Conservation (phyloP, 192 early-diverging fungal species). For the Funneliformis geosporum region DNA sequence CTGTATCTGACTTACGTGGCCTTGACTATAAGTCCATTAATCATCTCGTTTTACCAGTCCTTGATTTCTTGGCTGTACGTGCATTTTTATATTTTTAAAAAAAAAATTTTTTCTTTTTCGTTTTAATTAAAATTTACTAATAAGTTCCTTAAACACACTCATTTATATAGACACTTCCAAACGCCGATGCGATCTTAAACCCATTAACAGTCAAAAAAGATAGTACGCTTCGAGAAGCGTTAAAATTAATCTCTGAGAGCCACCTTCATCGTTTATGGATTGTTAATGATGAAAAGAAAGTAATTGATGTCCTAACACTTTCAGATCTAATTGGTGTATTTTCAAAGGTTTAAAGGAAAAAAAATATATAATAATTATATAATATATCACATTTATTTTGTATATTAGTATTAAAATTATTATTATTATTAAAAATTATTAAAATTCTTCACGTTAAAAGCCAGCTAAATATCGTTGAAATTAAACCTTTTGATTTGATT, state of each 20-base stretch:
- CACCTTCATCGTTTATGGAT: constrained; percentile 66
- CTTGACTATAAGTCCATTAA: constrained; percentile 47
- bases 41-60: constrained; percentile 46
- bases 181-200: not conserved
- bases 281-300: constrained; percentile 40
- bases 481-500: too few species aligned
- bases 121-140: not conserved
- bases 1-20: constrained; percentile 54
- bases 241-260: constrained; percentile 44
- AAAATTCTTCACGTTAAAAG: too few species aligned
- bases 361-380: not conserved
- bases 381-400: not conserved
- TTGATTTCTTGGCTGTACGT: constrained; percentile 56
- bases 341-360: not conserved
- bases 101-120: not conserved
- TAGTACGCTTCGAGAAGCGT: constrained; percentile 40
- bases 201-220: constrained; percentile 35
- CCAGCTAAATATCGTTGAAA: too few species aligned
- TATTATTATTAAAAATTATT: too few species aligned
- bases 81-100: not conserved
- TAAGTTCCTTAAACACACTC: not conserved
- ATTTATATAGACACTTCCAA: not conserved
- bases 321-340: constrained; percentile 52
- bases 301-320: constrained; percentile 58
- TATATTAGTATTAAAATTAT: too few species aligned